Base-by-base conservation (phyloP, 805 yeast species). In the Saccharomyces paradoxus region DNA sequence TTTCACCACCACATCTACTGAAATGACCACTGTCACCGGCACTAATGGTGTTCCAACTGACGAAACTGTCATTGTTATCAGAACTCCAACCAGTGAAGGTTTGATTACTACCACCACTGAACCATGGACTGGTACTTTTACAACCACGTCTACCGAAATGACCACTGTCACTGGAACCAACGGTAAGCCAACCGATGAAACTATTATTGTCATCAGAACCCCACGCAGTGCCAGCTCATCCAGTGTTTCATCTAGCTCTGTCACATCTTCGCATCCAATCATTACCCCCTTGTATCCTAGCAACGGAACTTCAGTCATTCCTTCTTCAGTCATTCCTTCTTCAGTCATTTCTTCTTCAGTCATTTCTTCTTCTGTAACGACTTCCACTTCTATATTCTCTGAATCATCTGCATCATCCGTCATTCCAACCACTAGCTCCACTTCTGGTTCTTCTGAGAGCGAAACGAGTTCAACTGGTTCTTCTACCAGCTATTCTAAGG, bases 401-500 rank as follows among this genome's bases (percentile, higher is more conserved):
- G 24, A 17, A 17, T 17, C 44, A 37, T 37, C 44, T 17, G 17
- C 7, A n/a, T 17, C 44, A 37, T 37, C 12, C 14, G 31, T 29
- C 13, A 29, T 29, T 29, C 31, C 13, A 29, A 29, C 31, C 13
- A 29, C 13, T 31, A 14, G 17, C 3, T 31, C 17, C 3, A 14
- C 37, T 6, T 10, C 37, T 13, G n/a, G 13, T 14, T 31, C 37
- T 4, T 13, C 17, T 31, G 37, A 31, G 8, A 31, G 17, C 17
- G 6, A 31, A 31, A 31, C n/a, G 7, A 31, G 17, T 31, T 13
- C 37, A 7, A 14, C 13, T 14, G 13, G 6, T 31, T 31, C 37
- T 14, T 31, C n/a, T 30, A 30, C n/a, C 54, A 29, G 58, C 63
- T 54, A 62, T 56, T 46, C 17, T 57, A 46, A 57, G 55, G 52